Percentiles rank a stretch among this genome's conserved stretches.
phyloP scores from a whole-genome alignment of 306 rosid species.

The Astragalus glycyphyllos region DNA sequence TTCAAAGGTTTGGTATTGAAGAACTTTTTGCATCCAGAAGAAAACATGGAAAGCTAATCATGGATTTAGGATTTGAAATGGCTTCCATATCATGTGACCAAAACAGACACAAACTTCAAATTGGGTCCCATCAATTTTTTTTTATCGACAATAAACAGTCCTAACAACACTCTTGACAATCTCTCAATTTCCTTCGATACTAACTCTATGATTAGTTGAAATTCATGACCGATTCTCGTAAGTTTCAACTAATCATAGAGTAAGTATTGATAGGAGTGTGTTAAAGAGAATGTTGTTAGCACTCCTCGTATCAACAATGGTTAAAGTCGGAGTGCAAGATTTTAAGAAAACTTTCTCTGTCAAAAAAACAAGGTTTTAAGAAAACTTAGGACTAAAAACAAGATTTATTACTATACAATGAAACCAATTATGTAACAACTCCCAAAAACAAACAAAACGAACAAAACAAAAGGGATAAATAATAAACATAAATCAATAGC shows the following conservation, averaged over 20 bases:
- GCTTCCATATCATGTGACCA: neutral
- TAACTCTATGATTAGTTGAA: too few species aligned
- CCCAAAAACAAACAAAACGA: conserved; percentile 46
- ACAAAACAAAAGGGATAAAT: conserved; percentile 36
- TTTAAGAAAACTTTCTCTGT: neutral
- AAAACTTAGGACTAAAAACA: neutral
- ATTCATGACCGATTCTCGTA: too few species aligned
- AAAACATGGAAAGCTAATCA: conserved; percentile 15
- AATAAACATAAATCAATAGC: conserved; percentile 37
- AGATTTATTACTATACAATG: conserved; percentile 2
- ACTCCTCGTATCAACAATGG: neutral
- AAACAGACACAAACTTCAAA: neutral
- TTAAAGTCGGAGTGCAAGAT: conserved; percentile 41
- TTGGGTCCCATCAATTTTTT: conserved; percentile 27
- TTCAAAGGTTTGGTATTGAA: conserved; percentile 29
- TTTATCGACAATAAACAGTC: neutral
- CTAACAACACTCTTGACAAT: too few species aligned
- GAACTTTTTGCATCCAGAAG: conserved; percentile 21
- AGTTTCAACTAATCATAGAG: too few species aligned
- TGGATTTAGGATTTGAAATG: conserved; percentile 32
- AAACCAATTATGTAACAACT: conserved; percentile 43
- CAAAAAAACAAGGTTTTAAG: conserved; percentile 9
- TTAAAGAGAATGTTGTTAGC: too few species aligned
- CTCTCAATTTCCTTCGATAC: too few species aligned
- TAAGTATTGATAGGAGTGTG: too few species aligned